These are phyloP conservation scores for Misopates orontium DNA, from an alignment of 257 asterid species.

Conservation along the genomic window DNA sequence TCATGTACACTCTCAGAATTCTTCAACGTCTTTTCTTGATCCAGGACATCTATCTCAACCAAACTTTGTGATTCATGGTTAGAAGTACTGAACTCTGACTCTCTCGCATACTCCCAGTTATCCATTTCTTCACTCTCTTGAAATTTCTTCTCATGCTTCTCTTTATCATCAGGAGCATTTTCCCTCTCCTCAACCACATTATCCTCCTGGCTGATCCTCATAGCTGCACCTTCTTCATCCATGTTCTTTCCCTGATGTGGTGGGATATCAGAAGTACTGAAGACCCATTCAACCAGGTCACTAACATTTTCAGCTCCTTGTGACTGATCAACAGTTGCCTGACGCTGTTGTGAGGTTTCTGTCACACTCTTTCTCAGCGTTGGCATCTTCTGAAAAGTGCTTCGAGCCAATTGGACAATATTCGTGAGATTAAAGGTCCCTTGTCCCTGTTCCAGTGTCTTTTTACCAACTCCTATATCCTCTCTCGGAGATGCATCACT, in stretches of 20 bases:
- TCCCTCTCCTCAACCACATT: constrained; percentile 31
- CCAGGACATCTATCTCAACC: constrained; percentile 24
- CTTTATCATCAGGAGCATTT: constrained; percentile 29
- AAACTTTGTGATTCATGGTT: constrained; percentile 24
- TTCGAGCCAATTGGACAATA: constrained; percentile 26
- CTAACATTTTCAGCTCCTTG: constrained; percentile 29
- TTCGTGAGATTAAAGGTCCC: constrained; percentile 11
- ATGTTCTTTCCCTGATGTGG: constrained; percentile 29
- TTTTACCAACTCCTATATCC: constrained; percentile 31
- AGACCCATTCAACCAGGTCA: constrained; percentile 29
- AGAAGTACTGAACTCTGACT: constrained; percentile 26
- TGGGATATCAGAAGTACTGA: constrained; percentile 29
- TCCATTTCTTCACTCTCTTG: constrained; percentile 28
- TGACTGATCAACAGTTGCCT: constrained; percentile 20
- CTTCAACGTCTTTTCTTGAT: constrained; percentile 32
- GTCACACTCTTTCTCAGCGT: constrained; percentile 32
- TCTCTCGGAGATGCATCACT: constrained; percentile 24
- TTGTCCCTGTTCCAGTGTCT: constrained; percentile 25
- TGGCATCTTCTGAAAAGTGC: constrained; percentile 30
- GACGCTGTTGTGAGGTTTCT: constrained; percentile 32
- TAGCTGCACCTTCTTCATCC: constrained; percentile 32
- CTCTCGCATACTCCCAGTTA: constrained; percentile 24
- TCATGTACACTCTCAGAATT: constrained; percentile 26
- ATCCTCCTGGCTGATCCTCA: constrained; percentile 32
- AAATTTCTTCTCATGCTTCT: constrained; percentile 29